Evolutionary conservation across 2,329 filamentous ascomycete species (phyloP).

Genomic region (Blastomyces gilchristii): DNA sequence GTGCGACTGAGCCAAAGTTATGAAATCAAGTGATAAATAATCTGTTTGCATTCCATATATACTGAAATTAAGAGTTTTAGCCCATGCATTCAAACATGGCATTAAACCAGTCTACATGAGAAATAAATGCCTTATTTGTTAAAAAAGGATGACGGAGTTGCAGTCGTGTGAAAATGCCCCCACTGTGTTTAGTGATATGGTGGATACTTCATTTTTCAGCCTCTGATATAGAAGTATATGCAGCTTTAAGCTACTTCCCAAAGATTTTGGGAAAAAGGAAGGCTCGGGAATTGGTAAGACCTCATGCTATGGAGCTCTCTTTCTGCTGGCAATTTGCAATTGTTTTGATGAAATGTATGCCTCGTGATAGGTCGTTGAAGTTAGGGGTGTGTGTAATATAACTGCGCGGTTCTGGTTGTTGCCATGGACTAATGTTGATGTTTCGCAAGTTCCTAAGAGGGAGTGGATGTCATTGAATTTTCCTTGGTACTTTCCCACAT

Average conservation of each 20-base stretch:
- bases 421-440: neutral
- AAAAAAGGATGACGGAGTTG: too few relatives aligned
- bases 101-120: too few relatives aligned
- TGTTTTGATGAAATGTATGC: neutral
- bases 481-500: neutral
- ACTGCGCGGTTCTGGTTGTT: neutral
- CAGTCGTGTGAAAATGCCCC: too few relatives aligned
- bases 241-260: neutral
- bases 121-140: too few relatives aligned
- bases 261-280: neutral
- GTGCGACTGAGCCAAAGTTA: neutral
- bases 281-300: neutral
- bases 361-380: neutral
- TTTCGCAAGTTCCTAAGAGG: neutral
- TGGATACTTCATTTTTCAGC: neutral
- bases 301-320: too few relatives aligned
- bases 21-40: neutral
- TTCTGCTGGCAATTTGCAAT: neutral
- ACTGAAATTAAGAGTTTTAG: too few relatives aligned
- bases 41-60: too few relatives aligned
- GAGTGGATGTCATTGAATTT: neutral
- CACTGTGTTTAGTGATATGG: neutral
- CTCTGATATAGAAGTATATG: neutral
- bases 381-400: too few relatives aligned
- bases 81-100: too few relatives aligned